Conservation (phyloP, 305 asterid species). For the Plantago coronopus region DNA sequence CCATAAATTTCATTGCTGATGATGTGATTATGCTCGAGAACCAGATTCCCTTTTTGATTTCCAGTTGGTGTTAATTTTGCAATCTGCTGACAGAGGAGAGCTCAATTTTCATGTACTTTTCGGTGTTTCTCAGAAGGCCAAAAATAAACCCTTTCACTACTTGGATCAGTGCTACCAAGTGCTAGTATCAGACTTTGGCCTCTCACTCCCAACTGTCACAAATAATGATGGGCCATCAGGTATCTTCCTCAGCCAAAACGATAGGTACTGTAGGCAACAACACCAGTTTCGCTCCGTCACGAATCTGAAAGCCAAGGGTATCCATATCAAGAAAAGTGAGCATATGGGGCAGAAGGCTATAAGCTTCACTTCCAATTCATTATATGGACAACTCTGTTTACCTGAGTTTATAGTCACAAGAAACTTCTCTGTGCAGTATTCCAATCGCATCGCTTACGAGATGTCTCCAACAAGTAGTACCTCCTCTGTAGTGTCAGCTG, state of each 20-base stretch:
- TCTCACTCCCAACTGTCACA: too few relatives aligned
- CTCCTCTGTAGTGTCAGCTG: background rate
- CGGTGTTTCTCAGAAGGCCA: too few relatives aligned
- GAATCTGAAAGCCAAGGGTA: background rate
- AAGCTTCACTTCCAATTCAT: background rate
- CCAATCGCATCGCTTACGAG: background rate
- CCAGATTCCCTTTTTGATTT: constrained; percentile 2
- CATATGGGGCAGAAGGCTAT: background rate
- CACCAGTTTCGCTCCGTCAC: background rate
- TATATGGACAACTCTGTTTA: background rate
- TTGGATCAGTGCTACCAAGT: too few relatives aligned
- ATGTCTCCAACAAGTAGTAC: background rate
- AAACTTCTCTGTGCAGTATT: background rate
- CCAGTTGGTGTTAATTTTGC: too few relatives aligned
- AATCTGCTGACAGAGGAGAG: too few relatives aligned
- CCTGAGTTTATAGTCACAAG: background rate
- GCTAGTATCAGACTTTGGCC: too few relatives aligned
- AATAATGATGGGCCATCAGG: too few relatives aligned
- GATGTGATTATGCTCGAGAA: background rate
- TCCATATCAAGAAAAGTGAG: background rate
- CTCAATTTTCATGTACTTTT: too few relatives aligned
- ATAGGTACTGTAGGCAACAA: too few relatives aligned
- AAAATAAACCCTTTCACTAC: too few relatives aligned
- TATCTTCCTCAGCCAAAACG: too few relatives aligned
- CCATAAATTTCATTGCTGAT: background rate